These are phyloP conservation scores for Lentinula boryana DNA, from an alignment of 768 basidiomycete genomes.

Conservation along the genomic window DNA sequence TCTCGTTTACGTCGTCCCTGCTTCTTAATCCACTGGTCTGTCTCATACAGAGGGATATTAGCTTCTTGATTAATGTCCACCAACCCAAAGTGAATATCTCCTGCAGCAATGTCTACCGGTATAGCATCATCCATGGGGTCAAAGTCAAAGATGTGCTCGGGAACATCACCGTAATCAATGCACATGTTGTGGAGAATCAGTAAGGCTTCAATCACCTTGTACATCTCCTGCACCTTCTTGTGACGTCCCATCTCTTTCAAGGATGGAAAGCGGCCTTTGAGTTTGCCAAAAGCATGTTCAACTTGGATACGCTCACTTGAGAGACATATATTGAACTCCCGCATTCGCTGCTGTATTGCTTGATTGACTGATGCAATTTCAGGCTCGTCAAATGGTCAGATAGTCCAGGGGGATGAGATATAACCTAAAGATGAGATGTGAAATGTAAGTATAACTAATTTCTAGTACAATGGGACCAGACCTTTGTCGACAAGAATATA, in stretches of 20 bases:
- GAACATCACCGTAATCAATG: not conserved
- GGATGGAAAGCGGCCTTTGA: constrained; percentile 18
- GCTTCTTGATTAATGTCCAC: not conserved
- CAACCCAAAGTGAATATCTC: not conserved
- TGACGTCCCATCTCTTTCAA: constrained; percentile 12
- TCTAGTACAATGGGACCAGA: not conserved
- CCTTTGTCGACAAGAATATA: constrained; percentile 20
- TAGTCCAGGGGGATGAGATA: constrained; percentile 14
- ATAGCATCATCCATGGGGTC: not conserved
- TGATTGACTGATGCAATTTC: constrained; percentile 10
- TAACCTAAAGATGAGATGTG: constrained; percentile 16
- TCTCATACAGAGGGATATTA: constrained; percentile 5
- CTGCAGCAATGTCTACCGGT: not conserved
- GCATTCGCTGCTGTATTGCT: constrained; percentile 6
- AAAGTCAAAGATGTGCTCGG: constrained; percentile 1
- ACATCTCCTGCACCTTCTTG: constrained; percentile 10
- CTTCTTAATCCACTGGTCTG: constrained; percentile 8
- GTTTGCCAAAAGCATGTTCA: constrained; percentile 19
- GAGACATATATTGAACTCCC: constrained; percentile 14
- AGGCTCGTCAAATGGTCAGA: constrained; percentile 19
- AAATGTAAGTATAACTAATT: too few species aligned
- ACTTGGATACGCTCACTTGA: constrained; percentile 14
- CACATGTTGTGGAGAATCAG: constrained; percentile 15
- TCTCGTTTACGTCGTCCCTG: not conserved
- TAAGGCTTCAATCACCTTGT: constrained; percentile 12